These are phyloP conservation scores for Fremontodendron californicum DNA, from an alignment of 345 rosid species.

Conservation along the genomic window DNA sequence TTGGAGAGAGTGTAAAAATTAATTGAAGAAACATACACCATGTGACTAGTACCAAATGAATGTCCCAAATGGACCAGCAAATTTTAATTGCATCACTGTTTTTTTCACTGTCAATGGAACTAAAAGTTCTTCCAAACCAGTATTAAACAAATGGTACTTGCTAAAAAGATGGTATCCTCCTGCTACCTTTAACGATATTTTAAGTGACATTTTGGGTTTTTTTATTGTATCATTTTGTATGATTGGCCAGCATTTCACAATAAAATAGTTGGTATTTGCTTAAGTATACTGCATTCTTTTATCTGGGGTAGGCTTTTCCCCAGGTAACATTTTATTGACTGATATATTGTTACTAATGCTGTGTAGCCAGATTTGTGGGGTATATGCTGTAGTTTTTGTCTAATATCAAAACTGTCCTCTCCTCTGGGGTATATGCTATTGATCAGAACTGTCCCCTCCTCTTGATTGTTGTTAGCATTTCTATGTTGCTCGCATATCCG, in stretches of 20 bases:
- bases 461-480: too few relatives aligned
- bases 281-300: neutral
- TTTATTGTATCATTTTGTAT: neutral
- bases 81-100: slow-evolving; percentile 6
- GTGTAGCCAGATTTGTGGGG: neutral
- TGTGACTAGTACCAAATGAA: slow-evolving; percentile 16
- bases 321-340: neutral
- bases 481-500: too few relatives aligned
- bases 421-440: neutral
- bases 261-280: neutral
- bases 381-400: neutral
- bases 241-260: neutral
- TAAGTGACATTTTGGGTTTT: neutral
- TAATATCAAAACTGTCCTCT: neutral
- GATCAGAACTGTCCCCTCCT: neutral
- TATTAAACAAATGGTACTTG: neutral
- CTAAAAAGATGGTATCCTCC: neutral
- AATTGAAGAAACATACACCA: slow-evolving; percentile 8
- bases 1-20: neutral
- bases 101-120: slow-evolving; percentile 3
- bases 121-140: neutral
- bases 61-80: slow-evolving; percentile 10
- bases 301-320: slow-evolving; percentile 11
- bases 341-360: neutral
- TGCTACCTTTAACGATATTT: neutral